Evolutionary conservation across 2,329 filamentous ascomycete genomes (phyloP), one percentile per base, ranked within the genome.

Genomic region (Colletotrichum aenigma): DNA sequence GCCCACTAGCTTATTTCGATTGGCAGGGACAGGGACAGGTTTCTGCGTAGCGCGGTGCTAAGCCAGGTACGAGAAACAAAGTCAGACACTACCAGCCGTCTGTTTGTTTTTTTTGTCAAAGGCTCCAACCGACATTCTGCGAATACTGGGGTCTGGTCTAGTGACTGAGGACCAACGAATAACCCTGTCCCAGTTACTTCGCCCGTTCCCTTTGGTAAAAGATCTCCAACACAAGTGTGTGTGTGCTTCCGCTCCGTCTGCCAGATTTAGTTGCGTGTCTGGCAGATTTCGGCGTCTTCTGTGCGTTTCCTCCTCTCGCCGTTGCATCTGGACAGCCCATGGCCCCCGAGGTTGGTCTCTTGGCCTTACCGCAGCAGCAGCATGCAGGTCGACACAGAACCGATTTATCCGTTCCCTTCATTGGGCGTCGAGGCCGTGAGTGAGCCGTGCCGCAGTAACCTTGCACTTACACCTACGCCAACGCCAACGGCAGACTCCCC

Each of bases 1-100:
- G 36, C 16, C 30, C 32, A 18, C 43, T 10, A 36, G n/a, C 28
- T 58, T 52, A 64, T 34, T 52, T 34, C 61, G 70, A 58, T 65
- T 65, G 70, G 64, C 43, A 52, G 73, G 58, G 56, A 55, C n/a
- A n/a, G 15, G 10, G 36, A 60, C 13, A 30, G 43, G 24, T 34
- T 68, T 36, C 58, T 30, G 26, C 43, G 65, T 64, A 60, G 74
- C 70, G 70, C 70, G 36, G 64, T 64, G 74, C 74, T 65, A 26
- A 55, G 16, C 58, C 28, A 62, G 58, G 58, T 36, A 62, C 58
- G 13, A 38, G 60, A 65, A 65, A 69, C 64, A 73, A 34, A 56
- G 70, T 52, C 56, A 72, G 68, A 43, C 62, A 66, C 21, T 7
- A 6, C 30, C 62, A 72, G 36, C 61, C 69, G 36, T 34, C 30